Percentiles rank a stretch among this genome's conserved stretches.
Evolutionary conservation across 306 rosid species (phyloP).

Genomic region (Vigna unguiculata): DNA sequence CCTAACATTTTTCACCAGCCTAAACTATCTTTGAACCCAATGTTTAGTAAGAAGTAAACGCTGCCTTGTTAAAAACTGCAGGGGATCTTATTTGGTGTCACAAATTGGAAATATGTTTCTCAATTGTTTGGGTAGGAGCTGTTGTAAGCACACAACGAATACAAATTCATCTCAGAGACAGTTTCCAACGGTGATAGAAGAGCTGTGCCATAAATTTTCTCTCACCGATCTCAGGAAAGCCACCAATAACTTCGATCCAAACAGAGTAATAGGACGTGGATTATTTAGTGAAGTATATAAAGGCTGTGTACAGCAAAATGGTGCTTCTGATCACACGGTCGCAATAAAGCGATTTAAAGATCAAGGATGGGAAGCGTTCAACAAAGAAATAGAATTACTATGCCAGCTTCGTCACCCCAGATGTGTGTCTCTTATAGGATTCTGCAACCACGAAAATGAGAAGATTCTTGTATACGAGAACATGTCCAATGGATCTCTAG

Average conservation of each 20-base stretch:
- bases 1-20: too few species aligned
- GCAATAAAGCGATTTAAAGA: neutral
- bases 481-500: slow-evolving; percentile 24
- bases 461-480: slow-evolving; percentile 24
- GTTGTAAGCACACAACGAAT: too few species aligned
- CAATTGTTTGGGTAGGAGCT: too few species aligned
- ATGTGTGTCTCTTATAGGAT: slow-evolving; percentile 19
- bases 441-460: slow-evolving; percentile 21
- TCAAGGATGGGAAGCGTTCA: neutral
- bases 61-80: too few species aligned
- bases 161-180: neutral
- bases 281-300: neutral
- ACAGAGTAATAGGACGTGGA: neutral
- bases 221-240: slow-evolving; percentile 27
- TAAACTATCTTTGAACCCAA: too few species aligned
- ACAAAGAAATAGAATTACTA: slow-evolving; percentile 1
- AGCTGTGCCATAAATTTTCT: slow-evolving; percentile 42
- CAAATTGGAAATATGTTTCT: too few species aligned
- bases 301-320: slow-evolving; percentile 6
- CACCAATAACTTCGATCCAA: slow-evolving; percentile 40
- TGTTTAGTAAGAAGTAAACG: too few species aligned
- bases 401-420: slow-evolving; percentile 41
- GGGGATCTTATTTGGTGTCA: too few species aligned
- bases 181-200: slow-evolving; percentile 24
- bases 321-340: neutral